Evolutionary conservation across 192 early-diverging fungal species (phyloP).

Genomic region (Backusella tuberculispora): DNA sequence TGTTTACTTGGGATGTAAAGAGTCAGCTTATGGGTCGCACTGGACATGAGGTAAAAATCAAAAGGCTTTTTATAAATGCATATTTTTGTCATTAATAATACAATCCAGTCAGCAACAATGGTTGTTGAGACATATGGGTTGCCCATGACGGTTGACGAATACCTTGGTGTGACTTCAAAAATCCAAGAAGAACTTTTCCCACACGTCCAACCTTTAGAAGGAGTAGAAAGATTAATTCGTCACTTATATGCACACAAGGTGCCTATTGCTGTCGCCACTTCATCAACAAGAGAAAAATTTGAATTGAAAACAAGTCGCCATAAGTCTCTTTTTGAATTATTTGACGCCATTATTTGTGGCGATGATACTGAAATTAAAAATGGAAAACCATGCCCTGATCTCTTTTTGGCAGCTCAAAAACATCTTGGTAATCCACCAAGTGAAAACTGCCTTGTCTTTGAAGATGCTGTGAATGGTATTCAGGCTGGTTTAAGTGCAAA

Average conservation of each 20-base stretch:
- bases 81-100: neutral
- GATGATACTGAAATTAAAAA: conserved; percentile 79
- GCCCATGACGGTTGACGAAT: conserved; percentile 83
- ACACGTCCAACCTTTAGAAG: conserved; percentile 65
- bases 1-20: conserved; percentile 70
- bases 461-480: conserved; percentile 86
- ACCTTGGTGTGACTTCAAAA: conserved; percentile 62
- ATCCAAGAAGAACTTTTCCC: conserved; percentile 65
- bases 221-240: conserved; percentile 67
- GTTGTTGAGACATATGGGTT: conserved; percentile 70
- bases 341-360: conserved; percentile 84
- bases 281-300: conserved; percentile 78
- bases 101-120: conserved; percentile 53
- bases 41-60: conserved; percentile 50
- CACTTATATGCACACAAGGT: conserved; percentile 75
- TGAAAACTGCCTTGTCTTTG: conserved; percentile 87
- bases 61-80: neutral
- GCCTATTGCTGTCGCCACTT: conserved; percentile 87
- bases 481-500: conserved; percentile 79
- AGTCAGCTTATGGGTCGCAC: conserved; percentile 75
- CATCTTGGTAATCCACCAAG: conserved; percentile 53
- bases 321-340: conserved; percentile 73
- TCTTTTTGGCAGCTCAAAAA: conserved; percentile 79
- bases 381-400: conserved; percentile 92
- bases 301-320: conserved; percentile 74